Evolutionary conservation across 495 filamentous ascomycete genomes (phyloP).

Genomic region (Penicillium crystallinum): DNA sequence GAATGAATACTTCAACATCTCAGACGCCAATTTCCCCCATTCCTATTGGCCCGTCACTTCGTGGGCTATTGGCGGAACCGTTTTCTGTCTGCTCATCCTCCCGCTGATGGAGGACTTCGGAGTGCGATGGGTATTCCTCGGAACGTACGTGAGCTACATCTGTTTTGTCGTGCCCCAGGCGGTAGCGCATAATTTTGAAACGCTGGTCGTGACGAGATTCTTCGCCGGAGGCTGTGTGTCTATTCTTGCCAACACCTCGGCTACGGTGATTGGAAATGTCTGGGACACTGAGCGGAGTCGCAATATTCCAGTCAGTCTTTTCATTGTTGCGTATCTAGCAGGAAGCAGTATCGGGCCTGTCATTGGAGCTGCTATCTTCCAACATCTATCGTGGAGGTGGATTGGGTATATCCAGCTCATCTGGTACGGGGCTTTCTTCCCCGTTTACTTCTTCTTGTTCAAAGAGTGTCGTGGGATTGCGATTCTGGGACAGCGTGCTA

Average conservation of each 20-base stretch:
- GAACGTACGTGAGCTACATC: slow-evolving; percentile 39
- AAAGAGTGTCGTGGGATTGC: slow-evolving; percentile 39
- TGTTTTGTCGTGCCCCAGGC: slow-evolving; percentile 45
- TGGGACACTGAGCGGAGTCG: slow-evolving; percentile 36
- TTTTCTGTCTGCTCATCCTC: slow-evolving; percentile 42
- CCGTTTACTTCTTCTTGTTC: slow-evolving; percentile 35
- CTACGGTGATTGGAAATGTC: slow-evolving; percentile 45
- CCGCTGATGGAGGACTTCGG: slow-evolving; percentile 52
- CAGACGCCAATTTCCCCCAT: slow-evolving; percentile 44
- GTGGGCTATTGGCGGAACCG: slow-evolving; percentile 47
- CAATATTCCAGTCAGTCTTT: slow-evolving; percentile 45
- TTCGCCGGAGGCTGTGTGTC: slow-evolving; percentile 45
- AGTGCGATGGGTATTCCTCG: slow-evolving; percentile 40
- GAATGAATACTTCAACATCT: slow-evolving; percentile 37
- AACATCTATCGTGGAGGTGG: slow-evolving; percentile 43
- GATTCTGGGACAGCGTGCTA: slow-evolving; percentile 34
- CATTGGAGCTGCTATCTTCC: slow-evolving; percentile 38
- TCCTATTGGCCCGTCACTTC: slow-evolving; percentile 49
- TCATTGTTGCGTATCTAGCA: slow-evolving; percentile 36
- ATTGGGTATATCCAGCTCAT: slow-evolving; percentile 47
- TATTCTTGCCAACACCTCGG: slow-evolving; percentile 42
- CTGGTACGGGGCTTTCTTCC: slow-evolving; percentile 36
- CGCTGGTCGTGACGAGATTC: slow-evolving; percentile 42
- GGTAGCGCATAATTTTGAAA: slow-evolving; percentile 46
- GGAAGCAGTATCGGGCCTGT: slow-evolving; percentile 47